Conservation (phyloP, 1,284 basidiomycete genomes). For the Ustilago lituana region DNA sequence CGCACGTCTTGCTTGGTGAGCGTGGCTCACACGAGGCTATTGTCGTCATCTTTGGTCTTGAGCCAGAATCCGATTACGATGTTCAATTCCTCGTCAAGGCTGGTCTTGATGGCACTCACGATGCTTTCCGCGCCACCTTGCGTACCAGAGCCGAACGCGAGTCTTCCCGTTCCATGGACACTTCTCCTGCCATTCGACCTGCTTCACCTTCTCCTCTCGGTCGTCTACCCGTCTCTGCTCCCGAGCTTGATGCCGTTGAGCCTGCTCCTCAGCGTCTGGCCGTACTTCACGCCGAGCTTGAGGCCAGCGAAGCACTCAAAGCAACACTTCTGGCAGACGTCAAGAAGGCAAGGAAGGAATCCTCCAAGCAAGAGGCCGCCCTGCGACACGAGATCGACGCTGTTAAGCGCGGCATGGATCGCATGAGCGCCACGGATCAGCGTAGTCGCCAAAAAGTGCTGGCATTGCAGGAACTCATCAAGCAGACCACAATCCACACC, state of each 20-base stretch:
- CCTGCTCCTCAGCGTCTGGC: conserved; percentile 29
- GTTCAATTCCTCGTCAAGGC: conserved; percentile 51
- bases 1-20: conserved; percentile 57
- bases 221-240: conserved; percentile 26
- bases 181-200: conserved; percentile 23
- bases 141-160: conserved; percentile 42
- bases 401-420: conserved; percentile 51
- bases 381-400: conserved; percentile 59
- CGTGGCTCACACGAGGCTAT: conserved; percentile 56
- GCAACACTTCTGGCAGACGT: conserved; percentile 42
- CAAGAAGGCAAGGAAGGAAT: conserved; percentile 52
- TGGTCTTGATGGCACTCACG: conserved; percentile 30
- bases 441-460: conserved; percentile 58
- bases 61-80: conserved; percentile 52
- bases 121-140: conserved; percentile 29
- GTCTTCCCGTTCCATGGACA: conserved; percentile 23
- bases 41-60: conserved; percentile 60
- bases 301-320: conserved; percentile 38
- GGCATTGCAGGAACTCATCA: conserved; percentile 58
- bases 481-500: conserved; percentile 52
- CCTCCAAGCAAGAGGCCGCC: conserved; percentile 49
- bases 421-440: conserved; percentile 53
- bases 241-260: conserved; percentile 23
- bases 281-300: conserved; percentile 42
- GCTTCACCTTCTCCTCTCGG: conserved; percentile 46